Conservation (phyloP, 495 filamentous ascomycete species). For the Viridothelium virens region DNA sequence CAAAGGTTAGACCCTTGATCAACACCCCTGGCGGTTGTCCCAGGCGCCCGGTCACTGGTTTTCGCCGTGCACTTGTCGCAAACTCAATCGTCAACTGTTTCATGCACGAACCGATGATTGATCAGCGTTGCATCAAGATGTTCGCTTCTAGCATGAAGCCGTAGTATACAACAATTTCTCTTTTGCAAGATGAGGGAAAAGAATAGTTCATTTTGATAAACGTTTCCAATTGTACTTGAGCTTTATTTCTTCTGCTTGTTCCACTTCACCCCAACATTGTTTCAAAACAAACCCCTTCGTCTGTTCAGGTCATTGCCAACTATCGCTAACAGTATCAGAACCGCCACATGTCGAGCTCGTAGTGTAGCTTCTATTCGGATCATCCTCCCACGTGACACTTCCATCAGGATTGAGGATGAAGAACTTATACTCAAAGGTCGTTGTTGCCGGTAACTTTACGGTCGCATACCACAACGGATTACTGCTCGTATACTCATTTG, state of each 20-base stretch:
- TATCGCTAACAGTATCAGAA: conserved; percentile 12
- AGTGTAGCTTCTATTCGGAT: conserved; percentile 53
- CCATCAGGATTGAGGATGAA: conserved; percentile 51
- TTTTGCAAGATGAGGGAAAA: too few species aligned
- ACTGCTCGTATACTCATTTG: conserved; percentile 45
- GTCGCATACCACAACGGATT: conserved; percentile 54
- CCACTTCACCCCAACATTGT: background rate
- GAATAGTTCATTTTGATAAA: background rate
- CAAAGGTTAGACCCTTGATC: background rate
- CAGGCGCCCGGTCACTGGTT: background rate
- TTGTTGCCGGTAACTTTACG: conserved; percentile 45
- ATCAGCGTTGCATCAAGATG: background rate
- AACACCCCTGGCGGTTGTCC: background rate
- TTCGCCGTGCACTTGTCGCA: background rate
- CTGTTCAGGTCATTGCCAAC: conserved; percentile 15
- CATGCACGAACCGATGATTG: background rate
- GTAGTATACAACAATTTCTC: too few species aligned
- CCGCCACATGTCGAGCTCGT: conserved; percentile 36
- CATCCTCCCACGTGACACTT: conserved; percentile 53
- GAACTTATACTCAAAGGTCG: conserved; percentile 59
- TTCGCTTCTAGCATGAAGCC: too few species aligned
- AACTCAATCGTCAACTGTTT: background rate
- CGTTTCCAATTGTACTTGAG: background rate
- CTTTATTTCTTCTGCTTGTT: background rate
- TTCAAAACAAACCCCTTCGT: background rate